Evolutionary conservation across 2,329 filamentous ascomycete species (phyloP), one percentile per base, ranked within the genome.

Genomic region (Didymella segeticola): DNA sequence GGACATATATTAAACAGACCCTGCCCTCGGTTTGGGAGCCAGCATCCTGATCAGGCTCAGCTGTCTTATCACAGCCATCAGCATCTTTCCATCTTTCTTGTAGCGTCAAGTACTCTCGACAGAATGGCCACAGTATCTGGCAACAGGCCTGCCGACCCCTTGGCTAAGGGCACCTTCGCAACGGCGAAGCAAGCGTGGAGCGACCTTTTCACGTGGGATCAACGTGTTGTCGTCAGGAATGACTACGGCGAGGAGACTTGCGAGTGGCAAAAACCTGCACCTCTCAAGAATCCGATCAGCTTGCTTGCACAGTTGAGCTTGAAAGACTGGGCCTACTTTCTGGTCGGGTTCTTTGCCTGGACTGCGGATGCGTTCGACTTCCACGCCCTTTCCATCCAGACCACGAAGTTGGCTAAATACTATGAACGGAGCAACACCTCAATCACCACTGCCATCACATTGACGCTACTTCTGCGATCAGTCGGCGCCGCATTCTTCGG

Each of bases 361-460:
- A 89, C 85, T 1, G 89, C 89, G 51, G 90, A 93, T 71, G 89
- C 90, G 3, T 93, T 93, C 71, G 90, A 92, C 74, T 93, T 93
- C 70, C 89, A 92, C 74, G 88, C 90, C 22, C 80, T 93, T 8
- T 89, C 87, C 4, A 90, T 93, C 60, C 89, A 92, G 72, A 90
- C 89, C 3, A 82, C 83, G 62, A 91, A 91, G 75, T 78, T 93
- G 20, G 82, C 83, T 4, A 73, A 79, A 2, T 84, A 84, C 61
- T 88, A 85, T 63, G 61, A 78, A 15, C 78, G 78, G 43, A 84
- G 84, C 57, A 86, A 86, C 61, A 90, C 89, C 0, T 80, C 88
- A 47, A 88, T 93, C 63, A 86, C 86, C 2, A 89, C 88, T 7
- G 89, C 88, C 56, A 91, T 92, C 61, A 91, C 86, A 20, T 77